phyloP scores from a whole-genome alignment of 2,329 filamentous ascomycete species.

The Corniculantispora saksenae region DNA sequence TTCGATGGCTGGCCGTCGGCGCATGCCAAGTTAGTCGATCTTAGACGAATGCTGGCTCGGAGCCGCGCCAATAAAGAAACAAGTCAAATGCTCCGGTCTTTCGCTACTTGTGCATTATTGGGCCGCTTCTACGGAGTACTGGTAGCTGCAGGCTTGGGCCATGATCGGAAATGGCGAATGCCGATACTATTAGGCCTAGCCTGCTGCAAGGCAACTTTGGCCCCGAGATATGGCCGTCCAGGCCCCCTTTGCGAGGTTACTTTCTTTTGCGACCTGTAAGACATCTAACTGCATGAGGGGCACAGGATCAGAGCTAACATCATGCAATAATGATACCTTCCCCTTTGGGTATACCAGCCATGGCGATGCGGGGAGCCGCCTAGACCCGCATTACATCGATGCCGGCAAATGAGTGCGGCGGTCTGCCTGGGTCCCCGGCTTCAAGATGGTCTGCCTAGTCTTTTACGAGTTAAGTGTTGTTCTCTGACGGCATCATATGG shows the following conservation, averaged over 20 bases:
- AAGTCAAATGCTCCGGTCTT: background rate
- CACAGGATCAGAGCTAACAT: slow-evolving; percentile 9
- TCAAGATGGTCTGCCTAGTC: background rate
- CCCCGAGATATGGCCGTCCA: slow-evolving; percentile 7
- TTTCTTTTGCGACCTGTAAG: background rate
- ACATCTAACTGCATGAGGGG: background rate
- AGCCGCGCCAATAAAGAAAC: background rate
- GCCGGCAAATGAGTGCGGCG: background rate
- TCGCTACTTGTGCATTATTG: background rate
- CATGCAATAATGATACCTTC: slow-evolving; percentile 10
- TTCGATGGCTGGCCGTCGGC: background rate
- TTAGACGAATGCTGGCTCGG: background rate
- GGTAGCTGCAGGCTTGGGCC: background rate
- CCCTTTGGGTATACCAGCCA: background rate
- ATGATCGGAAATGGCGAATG: background rate
- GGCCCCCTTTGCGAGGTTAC: background rate
- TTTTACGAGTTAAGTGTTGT: background rate
- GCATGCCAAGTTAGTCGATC: background rate
- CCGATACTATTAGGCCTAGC: background rate
- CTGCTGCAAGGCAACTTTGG: slow-evolving; percentile 15
- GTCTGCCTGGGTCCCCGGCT: background rate
- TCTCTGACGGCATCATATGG: background rate
- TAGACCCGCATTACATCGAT: background rate
- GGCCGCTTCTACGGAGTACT: background rate
- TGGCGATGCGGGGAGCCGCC: background rate